phyloP scores from a whole-genome alignment of 345 rosid genomes.

The Lepidium africanum region DNA sequence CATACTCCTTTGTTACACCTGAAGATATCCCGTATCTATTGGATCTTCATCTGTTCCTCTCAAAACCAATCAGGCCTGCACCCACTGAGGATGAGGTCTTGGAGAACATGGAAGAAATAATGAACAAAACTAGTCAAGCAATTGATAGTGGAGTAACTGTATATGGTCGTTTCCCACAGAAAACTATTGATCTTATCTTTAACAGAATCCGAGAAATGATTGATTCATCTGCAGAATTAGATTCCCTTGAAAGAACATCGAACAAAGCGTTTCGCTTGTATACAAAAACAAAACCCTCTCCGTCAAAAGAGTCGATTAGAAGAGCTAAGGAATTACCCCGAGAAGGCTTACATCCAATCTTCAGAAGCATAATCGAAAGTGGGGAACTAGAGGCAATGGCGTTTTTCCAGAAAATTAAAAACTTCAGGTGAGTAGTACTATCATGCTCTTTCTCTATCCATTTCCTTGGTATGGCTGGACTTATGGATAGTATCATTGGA shows the following conservation, averaged over 20 bases:
- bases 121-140: slow-evolving; percentile 64
- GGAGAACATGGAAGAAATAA: slow-evolving; percentile 66
- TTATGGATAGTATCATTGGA: not conserved
- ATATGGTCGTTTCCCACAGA: slow-evolving; percentile 89
- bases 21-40: slow-evolving; percentile 85
- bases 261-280: slow-evolving; percentile 85
- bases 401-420: slow-evolving; percentile 77
- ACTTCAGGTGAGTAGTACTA: slow-evolving; percentile 53
- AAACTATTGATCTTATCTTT: slow-evolving; percentile 74
- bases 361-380: slow-evolving; percentile 65
- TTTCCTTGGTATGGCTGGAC: not conserved
- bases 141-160: slow-evolving; percentile 78
- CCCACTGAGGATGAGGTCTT: slow-evolving; percentile 91
- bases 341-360: slow-evolving; percentile 87
- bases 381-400: slow-evolving; percentile 90
- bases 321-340: slow-evolving; percentile 75
- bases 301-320: slow-evolving; percentile 84
- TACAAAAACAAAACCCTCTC: slow-evolving; percentile 72
- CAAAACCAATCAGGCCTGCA: slow-evolving; percentile 79
- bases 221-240: slow-evolving; percentile 77
- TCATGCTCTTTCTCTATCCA: not conserved
- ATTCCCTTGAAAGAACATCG: slow-evolving; percentile 62
- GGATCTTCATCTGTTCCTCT: slow-evolving; percentile 93
- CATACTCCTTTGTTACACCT: slow-evolving; percentile 81
- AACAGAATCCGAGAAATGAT: slow-evolving; percentile 63